Base-by-base conservation (phyloP, 2,329 filamentous ascomycete genomes). In the Neofusicoccum sp. region DNA sequence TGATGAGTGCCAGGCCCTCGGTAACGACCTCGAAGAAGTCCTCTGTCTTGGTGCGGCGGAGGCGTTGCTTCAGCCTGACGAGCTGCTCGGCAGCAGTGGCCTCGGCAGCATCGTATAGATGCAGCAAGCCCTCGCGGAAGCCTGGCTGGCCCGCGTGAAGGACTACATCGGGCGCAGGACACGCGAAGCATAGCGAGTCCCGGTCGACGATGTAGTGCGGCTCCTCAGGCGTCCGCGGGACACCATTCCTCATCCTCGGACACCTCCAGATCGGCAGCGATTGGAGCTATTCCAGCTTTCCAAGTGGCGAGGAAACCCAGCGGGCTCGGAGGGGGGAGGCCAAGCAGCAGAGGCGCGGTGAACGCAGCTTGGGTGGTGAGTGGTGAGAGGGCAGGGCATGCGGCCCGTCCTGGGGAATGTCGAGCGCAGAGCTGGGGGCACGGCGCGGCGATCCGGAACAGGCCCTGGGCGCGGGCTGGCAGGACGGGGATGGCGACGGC, bases 21-120 rank as follows among this genome's bases (percentile, higher is more conserved):
- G 88, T 84, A 61, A 89, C 75, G 24, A 82, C 75, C 45, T 76
- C 76, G 87, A 87, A 90, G 73, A 90, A 89, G 53, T 82, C 78
- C 62, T 86, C 81, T 2, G 79, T 81, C 54, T 82, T 79, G 53
- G 83, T 76, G 20, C 74, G 75, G 54, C 80, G 78, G 16, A 90
- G 73, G 16, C 75, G 74, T 54, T 76, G 72, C 71, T 90, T 90
- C 61, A 90, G 76, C 30, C 76, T 72, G 28, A 88, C 79, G 53
- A 89, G 72, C 53, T 80, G 77, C 70, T 89, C 86, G 44, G 83
- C 78, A 38, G 85, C 85, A 70, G 84, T 82, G 72, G 78, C 86
- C 70, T 89, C 85, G 9, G 78, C 76, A 4, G 75, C 73, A 12
- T 68, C 61, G 66, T 71, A 75, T 36, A 74, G 62, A 30, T 66